Evolutionary conservation across 805 yeast genomes (phyloP).

Genomic region (Maudiozyma turicensis): DNA sequence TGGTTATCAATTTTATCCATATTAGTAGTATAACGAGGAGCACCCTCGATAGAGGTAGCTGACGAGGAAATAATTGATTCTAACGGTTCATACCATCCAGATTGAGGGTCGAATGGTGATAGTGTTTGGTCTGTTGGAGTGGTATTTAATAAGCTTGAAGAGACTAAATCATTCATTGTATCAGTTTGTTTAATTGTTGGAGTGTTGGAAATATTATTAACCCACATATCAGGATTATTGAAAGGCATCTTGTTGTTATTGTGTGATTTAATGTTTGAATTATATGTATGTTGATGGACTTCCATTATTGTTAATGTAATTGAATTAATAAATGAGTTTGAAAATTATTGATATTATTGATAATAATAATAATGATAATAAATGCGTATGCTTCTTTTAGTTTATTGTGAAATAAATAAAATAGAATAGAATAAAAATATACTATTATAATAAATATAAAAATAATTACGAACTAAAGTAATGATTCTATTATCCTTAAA

Average conservation of each 20-base stretch:
- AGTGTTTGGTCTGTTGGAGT: constrained; percentile 2
- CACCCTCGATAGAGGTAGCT: constrained; percentile 9
- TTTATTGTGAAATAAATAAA: no score
- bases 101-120: constrained; percentile 1
- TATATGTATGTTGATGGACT: neutral
- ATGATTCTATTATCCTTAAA: no score
- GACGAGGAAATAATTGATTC: constrained; percentile 14
- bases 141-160: neutral
- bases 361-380: no score
- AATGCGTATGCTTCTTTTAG: no score
- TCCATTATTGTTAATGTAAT: neutral
- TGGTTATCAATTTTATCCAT: neutral
- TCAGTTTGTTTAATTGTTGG: neutral
- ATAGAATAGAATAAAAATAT: no score
- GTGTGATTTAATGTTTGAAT: neutral
- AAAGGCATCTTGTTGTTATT: neutral
- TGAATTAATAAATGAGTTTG: neutral
- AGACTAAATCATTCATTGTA: neutral
- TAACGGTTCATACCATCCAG: constrained; percentile 13
- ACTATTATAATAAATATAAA: no score
- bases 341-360: no score
- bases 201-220: neutral
- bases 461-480: no score
- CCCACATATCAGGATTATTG: neutral
- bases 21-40: constrained; percentile 4